Evolutionary conservation across 352 stramenopile genomes (phyloP).

Genomic region (Phytophthora podocarpi): DNA sequence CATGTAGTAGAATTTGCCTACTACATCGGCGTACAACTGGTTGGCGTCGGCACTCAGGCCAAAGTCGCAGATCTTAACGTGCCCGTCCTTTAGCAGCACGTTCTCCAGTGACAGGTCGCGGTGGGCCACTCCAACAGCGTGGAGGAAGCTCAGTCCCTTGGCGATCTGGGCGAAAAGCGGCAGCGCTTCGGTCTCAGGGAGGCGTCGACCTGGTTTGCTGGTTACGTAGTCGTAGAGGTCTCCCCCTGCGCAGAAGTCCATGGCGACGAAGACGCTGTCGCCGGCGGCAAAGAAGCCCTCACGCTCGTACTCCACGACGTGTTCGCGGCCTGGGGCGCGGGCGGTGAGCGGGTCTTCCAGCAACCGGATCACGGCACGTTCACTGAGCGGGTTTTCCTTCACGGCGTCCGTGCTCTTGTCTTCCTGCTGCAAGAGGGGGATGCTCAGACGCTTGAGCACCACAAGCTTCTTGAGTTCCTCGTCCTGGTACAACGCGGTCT

Average conservation of each 20-base stretch:
- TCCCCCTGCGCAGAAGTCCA: constrained; percentile 71
- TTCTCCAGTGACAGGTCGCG: constrained; percentile 71
- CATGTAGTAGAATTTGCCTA: constrained; percentile 83
- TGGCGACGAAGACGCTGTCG: constrained; percentile 58
- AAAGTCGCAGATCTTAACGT: constrained; percentile 74
- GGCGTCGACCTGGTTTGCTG: constrained; percentile 25
- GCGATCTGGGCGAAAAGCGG: constrained; percentile 47
- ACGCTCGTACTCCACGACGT: constrained; percentile 52
- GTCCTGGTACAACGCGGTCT: constrained; percentile 61
- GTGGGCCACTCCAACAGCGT: constrained; percentile 54
- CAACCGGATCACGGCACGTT: constrained; percentile 57
- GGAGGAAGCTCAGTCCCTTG: constrained; percentile 51
- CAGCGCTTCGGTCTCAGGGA: constrained; percentile 50
- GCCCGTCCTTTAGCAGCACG: constrained; percentile 48
- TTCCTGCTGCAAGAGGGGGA: constrained; percentile 47
- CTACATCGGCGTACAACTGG: constrained; percentile 39
- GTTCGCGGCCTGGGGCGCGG: constrained; percentile 35
- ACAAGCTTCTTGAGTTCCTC: constrained; percentile 43
- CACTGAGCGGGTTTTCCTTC: constrained; percentile 57
- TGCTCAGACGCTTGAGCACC: constrained; percentile 61
- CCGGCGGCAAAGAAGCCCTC: constrained; percentile 48
- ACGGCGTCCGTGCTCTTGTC: constrained; percentile 15
- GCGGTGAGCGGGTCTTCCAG: constrained; percentile 35
- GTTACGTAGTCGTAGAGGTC: constrained; percentile 68
- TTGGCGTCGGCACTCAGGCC: constrained; percentile 53